Evolutionary conservation across 345 rosid species (phyloP), one percentile per base, ranked within the genome.

Genomic region (Gossypium turneri): DNA sequence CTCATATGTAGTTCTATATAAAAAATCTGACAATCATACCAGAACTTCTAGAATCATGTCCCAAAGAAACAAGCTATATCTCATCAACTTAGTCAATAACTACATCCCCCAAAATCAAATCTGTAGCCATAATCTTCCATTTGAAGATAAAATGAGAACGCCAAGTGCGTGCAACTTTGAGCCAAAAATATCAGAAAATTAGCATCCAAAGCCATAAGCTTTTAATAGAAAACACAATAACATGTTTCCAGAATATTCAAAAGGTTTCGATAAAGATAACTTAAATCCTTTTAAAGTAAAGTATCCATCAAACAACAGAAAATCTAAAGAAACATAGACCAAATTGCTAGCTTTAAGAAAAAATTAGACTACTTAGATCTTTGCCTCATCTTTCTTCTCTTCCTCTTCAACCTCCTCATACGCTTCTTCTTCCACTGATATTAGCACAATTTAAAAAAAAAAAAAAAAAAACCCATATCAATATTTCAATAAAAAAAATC

Each of bases 371-470:
- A 94, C 88, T 94, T 94, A 38, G 98, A 94, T 88, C 98, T 87
- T 86, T 92, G 98, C 70, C 98, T 90, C 98, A 92, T 94, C 98
- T 94, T 94, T 89, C 98, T 76, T 86, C 98, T 90, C 97, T 94
- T 94, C 92, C 98, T 92, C 98, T 94, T 94, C 83, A 94, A 60
- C 81, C 97, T 92, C 83, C 97, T 94, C 98, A 92, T 94, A 65
- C 97, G 97, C 98, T 94, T 94, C 97, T 94, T 94, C 97, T 94
- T 94, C 97, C 98, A 94, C 98, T 94, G 25, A 84, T 70, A 25
- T 68, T 16, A 50, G 41, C 70, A 53, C 9, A 55, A 55, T 16
- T 53, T 0, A 53, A 7, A n/a, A 55, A 51, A 15, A 41, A 63
- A 8, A n/a, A n/a, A n/a, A 8, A 52, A 12, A 59, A 61, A 58